Base-by-base conservation (phyloP, 345 rosid species). In the Citrus australasica region DNA sequence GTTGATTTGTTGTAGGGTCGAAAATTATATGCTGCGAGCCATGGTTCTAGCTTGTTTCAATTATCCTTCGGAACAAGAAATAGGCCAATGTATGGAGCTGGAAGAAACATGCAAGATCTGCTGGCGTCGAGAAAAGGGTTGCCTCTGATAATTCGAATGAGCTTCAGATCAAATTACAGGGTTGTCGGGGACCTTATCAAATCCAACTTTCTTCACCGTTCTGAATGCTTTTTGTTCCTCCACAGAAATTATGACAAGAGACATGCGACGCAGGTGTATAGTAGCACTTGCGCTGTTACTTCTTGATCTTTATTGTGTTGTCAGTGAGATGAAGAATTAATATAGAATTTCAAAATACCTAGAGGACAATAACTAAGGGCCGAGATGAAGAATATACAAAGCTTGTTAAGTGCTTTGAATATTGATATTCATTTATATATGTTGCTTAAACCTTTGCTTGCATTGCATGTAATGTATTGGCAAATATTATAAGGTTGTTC, bases 1-100 rank as follows among this genome's bases (percentile, higher is more conserved):
- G n/a, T 21, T 21, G 5, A 4, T 17, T 33, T 76, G 21, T 17
- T 53, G 69, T 76, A 92, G 92, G 94, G 89, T 24, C 79, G 86
- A 56, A 86, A 88, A 74, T 51, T 93, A 13, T 89, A 91, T 59
- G 95, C 89, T 0, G 83, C 79, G 61, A 88, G 86, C 63, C 74
- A 83, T 17, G 78, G 84, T 48, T 72, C 85, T 22, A 85, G 90
- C 40, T 24, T 33, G 70, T 92, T 90, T 79, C 5, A 76, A 48
- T 58, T 95, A 55, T 70, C 66, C 46, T 83, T 90, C 28, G 98
- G 92, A 68, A 88, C 92, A 35, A 84, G 67, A 85, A 92, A 87
- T 82, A 89, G 79, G 58, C 88, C 94, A 0, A 84, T 95, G 95
- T 95, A 95, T 70, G 98, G 95, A 7, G 98, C 98, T 0, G 98